Evolutionary conservation across 768 basidiomycete genomes (phyloP).

Genomic region (Lactarius tabidus): DNA sequence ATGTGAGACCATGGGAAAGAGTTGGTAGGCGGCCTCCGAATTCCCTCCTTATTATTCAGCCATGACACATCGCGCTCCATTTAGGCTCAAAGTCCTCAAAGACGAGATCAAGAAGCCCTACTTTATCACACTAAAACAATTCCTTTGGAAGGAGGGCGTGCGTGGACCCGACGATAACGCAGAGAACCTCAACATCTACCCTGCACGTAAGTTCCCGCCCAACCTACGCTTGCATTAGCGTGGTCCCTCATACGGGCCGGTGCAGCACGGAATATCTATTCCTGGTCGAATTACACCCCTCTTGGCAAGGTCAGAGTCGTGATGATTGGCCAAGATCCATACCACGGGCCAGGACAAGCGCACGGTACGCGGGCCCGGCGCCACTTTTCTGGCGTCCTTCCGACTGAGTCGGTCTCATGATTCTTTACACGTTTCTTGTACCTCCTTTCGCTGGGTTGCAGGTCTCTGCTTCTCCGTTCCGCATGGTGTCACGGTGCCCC

Average conservation of each 20-base stretch:
- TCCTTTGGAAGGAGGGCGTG: constrained; percentile 63
- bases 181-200: constrained; percentile 61
- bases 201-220: constrained; percentile 54
- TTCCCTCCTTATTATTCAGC: not conserved
- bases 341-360: constrained; percentile 75
- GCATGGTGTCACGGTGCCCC: constrained; percentile 66
- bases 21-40: constrained; percentile 46
- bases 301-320: constrained; percentile 82
- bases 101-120: constrained; percentile 75
- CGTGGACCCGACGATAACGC: constrained; percentile 46
- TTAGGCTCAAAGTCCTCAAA: constrained; percentile 69
- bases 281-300: constrained; percentile 83
- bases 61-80: not conserved
- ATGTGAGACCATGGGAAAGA: constrained; percentile 67
- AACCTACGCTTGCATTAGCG: not conserved
- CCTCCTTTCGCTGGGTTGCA: constrained; percentile 32
- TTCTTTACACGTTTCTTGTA: not conserved
- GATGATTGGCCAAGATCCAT: constrained; percentile 89
- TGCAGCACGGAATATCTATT: constrained; percentile 78
- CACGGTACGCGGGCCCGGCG: constrained; percentile 55
- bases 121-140: constrained; percentile 67
- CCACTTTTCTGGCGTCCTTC: not conserved
- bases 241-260: not conserved
- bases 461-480: constrained; percentile 91
- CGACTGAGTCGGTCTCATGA: not conserved